Base-by-base conservation (phyloP, 108 stramenopile species). In the Fragilaria crotonensis region DNA sequence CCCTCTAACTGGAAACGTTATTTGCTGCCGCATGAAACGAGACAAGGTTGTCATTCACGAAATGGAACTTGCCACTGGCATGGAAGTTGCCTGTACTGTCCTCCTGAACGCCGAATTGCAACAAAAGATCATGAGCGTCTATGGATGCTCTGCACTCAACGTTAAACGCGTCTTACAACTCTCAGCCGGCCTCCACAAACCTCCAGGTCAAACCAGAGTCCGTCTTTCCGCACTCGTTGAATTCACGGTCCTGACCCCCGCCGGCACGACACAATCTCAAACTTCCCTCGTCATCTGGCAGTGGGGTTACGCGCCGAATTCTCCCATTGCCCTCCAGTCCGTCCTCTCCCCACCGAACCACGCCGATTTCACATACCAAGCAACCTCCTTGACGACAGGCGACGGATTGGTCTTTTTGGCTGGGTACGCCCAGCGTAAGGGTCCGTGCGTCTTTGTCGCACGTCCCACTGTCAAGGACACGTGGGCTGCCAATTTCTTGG, bases 361-460 rank as follows among this genome's bases (percentile, higher is more conserved):
- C 26, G 59, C 66, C 45, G 80, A 87, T 57, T 79, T 63, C 60
- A 32, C 63, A 3, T 87, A 83, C 70, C 70, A 93, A 50, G 64
- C 76, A 2, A 52, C 60, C 7, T 72, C 78, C 27, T 48, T 93
- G 46, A 59, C 70, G 52, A 62, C 83, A 28, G 79, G 80, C 14
- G 85, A 93, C 60, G 79, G 80, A 21, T 72, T 87, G 41, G 44
- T 89, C 26, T 93, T 93, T 71, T 72, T 93, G 17, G 80, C 80
- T 32, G 90, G 90, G 9, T 45, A 59, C 32, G 58, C 55, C 19
- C 64, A 59, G 46, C 48, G 62, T 36, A 67, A 75, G 48, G 70
- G 75, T 49, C 73, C 72, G 47, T 70, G 84, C 77, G 56, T 81
- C 51, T 87, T 87, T 50, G 63, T 89, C 46, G 78, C 72, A 44